These are phyloP conservation scores for Paracoccidioides brasiliensis DNA, from an alignment of 2,329 filamentous ascomycete genomes.

Conservation along the genomic window DNA sequence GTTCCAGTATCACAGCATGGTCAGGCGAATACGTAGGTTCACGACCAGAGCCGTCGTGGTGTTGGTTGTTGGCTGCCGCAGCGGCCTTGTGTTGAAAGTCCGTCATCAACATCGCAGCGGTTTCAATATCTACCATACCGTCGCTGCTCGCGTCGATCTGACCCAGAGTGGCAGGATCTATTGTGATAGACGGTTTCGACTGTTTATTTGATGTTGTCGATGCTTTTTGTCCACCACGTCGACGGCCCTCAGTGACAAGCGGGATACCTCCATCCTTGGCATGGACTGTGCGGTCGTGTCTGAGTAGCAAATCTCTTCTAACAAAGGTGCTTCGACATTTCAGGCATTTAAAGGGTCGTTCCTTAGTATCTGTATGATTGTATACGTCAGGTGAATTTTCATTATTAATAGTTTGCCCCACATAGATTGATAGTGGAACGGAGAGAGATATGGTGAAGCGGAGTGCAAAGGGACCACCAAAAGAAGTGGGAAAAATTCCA, in stretches of 20 bases:
- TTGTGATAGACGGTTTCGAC: conserved; percentile 58
- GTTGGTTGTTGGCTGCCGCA: conserved; percentile 45
- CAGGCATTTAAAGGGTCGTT: conserved; percentile 95
- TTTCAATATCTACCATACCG: conserved; percentile 88
- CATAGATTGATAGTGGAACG: background rate
- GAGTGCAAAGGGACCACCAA: background rate
- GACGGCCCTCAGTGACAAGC: conserved; percentile 86
- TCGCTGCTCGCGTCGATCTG: conserved; percentile 87
- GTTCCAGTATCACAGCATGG: conserved; percentile 60
- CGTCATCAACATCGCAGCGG: conserved; percentile 95
- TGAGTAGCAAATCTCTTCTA: conserved; percentile 84
- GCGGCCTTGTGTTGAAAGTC: conserved; percentile 96
- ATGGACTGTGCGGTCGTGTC: conserved; percentile 96
- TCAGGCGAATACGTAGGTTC: conserved; percentile 60
- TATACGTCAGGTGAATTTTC: background rate
- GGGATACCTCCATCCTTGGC: conserved; percentile 94
- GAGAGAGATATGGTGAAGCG: too few relatives aligned
- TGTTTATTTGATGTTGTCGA: conserved; percentile 23
- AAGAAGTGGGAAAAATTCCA: background rate
- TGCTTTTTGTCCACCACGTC: conserved; percentile 33
- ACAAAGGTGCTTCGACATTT: conserved; percentile 99
- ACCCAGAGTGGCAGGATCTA: conserved; percentile 53
- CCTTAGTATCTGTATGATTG: conserved; percentile 68
- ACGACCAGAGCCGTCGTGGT: conserved; percentile 31
- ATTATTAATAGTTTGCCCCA: background rate